Conservation (phyloP, 192 early-diverging fungal species). For the Dissophora ornata region DNA sequence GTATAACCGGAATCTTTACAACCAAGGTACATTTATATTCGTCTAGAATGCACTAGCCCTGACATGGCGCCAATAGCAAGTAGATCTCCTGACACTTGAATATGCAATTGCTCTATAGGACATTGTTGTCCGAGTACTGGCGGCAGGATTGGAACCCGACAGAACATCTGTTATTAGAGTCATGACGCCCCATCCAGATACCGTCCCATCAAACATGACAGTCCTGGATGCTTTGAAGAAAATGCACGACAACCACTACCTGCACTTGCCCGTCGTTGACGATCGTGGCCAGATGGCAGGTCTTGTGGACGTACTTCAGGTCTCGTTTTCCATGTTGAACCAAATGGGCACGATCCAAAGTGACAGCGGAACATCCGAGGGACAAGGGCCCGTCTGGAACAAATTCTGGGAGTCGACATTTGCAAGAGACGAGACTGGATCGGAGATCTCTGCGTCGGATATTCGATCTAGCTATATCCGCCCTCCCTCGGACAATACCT, state of each 20-base stretch:
- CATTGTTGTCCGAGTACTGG: constrained; percentile 86
- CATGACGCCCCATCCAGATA: constrained; percentile 91
- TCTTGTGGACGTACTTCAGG: constrained; percentile 81
- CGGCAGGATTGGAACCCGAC: constrained; percentile 83
- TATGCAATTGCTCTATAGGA: constrained; percentile 70
- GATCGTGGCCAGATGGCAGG: constrained; percentile 74
- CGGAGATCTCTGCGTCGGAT: constrained; percentile 49
- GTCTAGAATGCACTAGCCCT: too few species aligned
- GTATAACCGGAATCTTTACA: constrained; percentile 80
- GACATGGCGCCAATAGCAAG: too few species aligned
- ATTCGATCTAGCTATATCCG: constrained; percentile 18
- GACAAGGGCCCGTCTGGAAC: constrained; percentile 57
- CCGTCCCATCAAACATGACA: constrained; percentile 70
- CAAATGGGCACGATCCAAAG: constrained; percentile 71
- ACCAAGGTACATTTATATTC: constrained; percentile 50
- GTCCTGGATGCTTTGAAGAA: constrained; percentile 81
- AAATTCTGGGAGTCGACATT: constrained; percentile 59
- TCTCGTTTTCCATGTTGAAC: constrained; percentile 82
- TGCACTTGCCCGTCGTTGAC: constrained; percentile 80
- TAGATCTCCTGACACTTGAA: background rate
- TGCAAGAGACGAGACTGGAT: constrained; percentile 49
- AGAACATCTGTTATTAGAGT: constrained; percentile 94
- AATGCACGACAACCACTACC: constrained; percentile 81
- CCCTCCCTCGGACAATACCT: constrained; percentile 35
- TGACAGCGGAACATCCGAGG: constrained; percentile 25